These are phyloP conservation scores for Chaetoscypha palmicola DNA, from an alignment of 2,329 filamentous ascomycete species.

Conservation along the genomic window DNA sequence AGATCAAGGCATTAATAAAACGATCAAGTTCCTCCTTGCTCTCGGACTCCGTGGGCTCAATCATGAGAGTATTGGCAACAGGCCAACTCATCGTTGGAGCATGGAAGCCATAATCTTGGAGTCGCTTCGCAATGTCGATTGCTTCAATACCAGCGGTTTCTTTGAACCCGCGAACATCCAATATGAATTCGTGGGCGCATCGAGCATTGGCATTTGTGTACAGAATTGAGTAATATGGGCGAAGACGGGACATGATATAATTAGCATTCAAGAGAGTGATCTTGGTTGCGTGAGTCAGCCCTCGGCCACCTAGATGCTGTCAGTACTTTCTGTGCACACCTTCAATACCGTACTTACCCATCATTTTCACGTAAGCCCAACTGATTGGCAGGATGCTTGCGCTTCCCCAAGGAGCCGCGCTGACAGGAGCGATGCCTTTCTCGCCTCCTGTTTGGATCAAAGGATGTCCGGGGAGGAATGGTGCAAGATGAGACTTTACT, in stretches of 20 bases:
- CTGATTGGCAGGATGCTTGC: slow-evolving; percentile 90
- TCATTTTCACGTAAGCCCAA: slow-evolving; percentile 92
- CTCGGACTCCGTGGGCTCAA: slow-evolving; percentile 93
- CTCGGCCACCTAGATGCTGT: slow-evolving; percentile 45
- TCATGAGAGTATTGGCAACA: slow-evolving; percentile 92
- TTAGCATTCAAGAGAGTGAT: slow-evolving; percentile 94
- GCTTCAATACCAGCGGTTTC: slow-evolving; percentile 78
- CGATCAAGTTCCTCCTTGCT: slow-evolving; percentile 87
- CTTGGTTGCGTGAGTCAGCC: slow-evolving; percentile 83
- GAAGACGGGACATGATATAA: slow-evolving; percentile 85
- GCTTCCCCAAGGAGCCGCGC: slow-evolving; percentile 78
- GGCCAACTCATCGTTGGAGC: slow-evolving; percentile 97
- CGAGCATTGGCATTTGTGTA: slow-evolving; percentile 85
- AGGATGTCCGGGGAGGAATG: slow-evolving; percentile 66
- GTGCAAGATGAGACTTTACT: slow-evolving; percentile 72
- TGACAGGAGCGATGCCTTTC: slow-evolving; percentile 62
- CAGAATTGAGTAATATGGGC: slow-evolving; percentile 81
- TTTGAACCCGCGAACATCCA: slow-evolving; percentile 80
- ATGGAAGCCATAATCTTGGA: slow-evolving; percentile 97
- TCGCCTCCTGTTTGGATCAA: slow-evolving; percentile 48
- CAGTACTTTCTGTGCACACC: slow-evolving; percentile 8
- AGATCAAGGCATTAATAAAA: slow-evolving; percentile 84
- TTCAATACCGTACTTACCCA: slow-evolving; percentile 49
- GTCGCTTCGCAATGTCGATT: slow-evolving; percentile 90
- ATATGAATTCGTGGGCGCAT: slow-evolving; percentile 95